Evolutionary conservation across 1,284 basidiomycete genomes (phyloP).

Genomic region (Tausonia pullulans): DNA sequence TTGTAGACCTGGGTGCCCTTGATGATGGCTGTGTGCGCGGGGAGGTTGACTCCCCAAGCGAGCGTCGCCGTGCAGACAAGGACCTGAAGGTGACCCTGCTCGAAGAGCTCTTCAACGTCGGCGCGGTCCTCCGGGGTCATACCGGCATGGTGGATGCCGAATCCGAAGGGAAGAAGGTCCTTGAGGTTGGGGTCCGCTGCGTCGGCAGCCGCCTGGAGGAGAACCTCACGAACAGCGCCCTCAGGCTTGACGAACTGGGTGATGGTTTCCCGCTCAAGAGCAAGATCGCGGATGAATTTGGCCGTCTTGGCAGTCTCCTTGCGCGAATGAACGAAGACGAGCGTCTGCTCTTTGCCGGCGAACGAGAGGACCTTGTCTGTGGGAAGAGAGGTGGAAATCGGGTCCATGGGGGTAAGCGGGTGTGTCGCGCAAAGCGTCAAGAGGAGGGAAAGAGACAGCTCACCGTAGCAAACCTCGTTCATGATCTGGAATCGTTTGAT

Average conservation of each 20-base stretch:
- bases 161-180: conserved; percentile 90
- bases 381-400: too few relatives aligned
- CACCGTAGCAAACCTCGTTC: conserved; percentile 89
- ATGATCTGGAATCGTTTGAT: conserved; percentile 97
- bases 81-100: conserved; percentile 84
- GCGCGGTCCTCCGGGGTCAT: conserved; percentile 91
- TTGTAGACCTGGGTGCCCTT: conserved; percentile 99
- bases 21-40: conserved; percentile 97
- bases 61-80: conserved; percentile 95
- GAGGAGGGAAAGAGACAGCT: too few relatives aligned
- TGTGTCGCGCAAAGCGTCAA: too few relatives aligned
- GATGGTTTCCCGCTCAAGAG: conserved; percentile 92
- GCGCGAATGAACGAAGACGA: conserved; percentile 96
- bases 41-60: conserved; percentile 98
- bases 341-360: conserved; percentile 53
- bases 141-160: conserved; percentile 97
- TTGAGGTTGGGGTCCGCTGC: conserved; percentile 75
- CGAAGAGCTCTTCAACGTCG: conserved; percentile 89
- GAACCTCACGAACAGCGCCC: conserved; percentile 73
- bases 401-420: too few relatives aligned
- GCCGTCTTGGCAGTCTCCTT: conserved; percentile 99
- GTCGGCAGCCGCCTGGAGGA: conserved; percentile 71
- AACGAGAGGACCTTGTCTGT: conserved; percentile 87
- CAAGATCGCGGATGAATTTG: conserved; percentile 85
- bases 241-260: conserved; percentile 89